Base-by-base conservation (phyloP, 1,284 basidiomycete species). In the Ustilago loliicola region DNA sequence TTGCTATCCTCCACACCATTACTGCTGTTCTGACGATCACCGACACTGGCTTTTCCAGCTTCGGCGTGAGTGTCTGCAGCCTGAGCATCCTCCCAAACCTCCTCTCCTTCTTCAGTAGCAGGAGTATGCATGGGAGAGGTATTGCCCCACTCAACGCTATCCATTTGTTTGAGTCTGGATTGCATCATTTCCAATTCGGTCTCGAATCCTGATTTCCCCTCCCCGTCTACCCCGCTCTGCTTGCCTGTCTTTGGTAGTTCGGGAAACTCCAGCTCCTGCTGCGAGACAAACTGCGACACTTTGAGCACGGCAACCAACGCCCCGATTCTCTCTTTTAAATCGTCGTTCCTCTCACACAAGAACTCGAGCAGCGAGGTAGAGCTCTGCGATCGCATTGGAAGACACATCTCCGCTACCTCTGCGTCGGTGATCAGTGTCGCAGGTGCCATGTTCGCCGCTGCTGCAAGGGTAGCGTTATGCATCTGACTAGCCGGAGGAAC, bases 331-430 rank as follows among this genome's bases (percentile, higher is more conserved):
- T 25, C 32, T 21, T 57, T 58, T 23, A 75, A 30, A 15, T 57
- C 56, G 2, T 6, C 23, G 38, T 65, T 75, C 17, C 63, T 34
- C 57, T 65, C 54, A 53, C 62, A 66, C 15, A 70, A 19, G 6
- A 60, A 63, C 36, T 69, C 63, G 25, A 75, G 38, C 27, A 70
- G 27, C 9, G 29, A 40, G 0, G 55, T 51, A n/a, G 60, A 60
- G 3, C 45, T n/a, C 0, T 40, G 6, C 19, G 63, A 58, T n/a
- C 52, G 51, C 29, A 62, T 27, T 0, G 55, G 55, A n/a, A 74
- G 47, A 38, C 72, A 74, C 47, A 69, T 42, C 40, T 69, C 64
- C 19, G 57, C 70, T 11, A 73, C 57, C 29, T 67, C 54, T 7
- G 32, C 21, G 3, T 70, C 73, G 1, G 51, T 58, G 27, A 66